A percentile compares a stretch with the other conserved stretches of the same genome.
Evolutionary conservation across 208 protist species (phyloP).

Genomic region (Crithidia expoeki): DNA sequence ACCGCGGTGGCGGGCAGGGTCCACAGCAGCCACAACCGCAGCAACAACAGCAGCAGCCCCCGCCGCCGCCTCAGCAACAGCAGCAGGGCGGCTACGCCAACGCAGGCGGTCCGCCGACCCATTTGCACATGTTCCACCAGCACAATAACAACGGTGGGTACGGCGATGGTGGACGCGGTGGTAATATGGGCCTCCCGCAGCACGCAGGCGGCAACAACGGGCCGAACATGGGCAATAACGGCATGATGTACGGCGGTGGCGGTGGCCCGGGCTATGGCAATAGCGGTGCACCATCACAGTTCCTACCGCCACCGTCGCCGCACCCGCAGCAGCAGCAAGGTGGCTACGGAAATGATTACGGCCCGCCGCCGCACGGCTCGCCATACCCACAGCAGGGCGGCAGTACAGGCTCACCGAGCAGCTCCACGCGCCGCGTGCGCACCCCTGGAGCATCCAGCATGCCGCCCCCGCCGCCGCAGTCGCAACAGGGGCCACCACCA

Average conservation of each 20-base stretch:
- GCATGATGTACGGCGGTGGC: slow-evolving; percentile 37
- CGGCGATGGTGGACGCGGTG: slow-evolving; percentile 36
- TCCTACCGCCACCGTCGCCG: slow-evolving; percentile 31
- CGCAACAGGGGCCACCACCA: slow-evolving; percentile 23
- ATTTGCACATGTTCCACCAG: slow-evolving; percentile 46
- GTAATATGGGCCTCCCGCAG: slow-evolving; percentile 35
- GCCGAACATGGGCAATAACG: slow-evolving; percentile 33
- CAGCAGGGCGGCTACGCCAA: slow-evolving; percentile 35
- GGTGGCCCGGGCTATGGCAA: slow-evolving; percentile 28
- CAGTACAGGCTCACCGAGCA: slow-evolving; percentile 21
- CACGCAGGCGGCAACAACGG: slow-evolving; percentile 36
- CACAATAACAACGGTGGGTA: slow-evolving; percentile 31
- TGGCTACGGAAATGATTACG: slow-evolving; percentile 37
- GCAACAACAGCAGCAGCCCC: slow-evolving; percentile 16
- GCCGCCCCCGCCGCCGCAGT: slow-evolving; percentile 23
- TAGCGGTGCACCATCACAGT: slow-evolving; percentile 22
- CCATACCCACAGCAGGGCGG: slow-evolving; percentile 34
- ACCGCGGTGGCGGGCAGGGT: slow-evolving; percentile 36
- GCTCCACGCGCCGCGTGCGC: slow-evolving; percentile 25
- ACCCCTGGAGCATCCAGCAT: slow-evolving; percentile 17
- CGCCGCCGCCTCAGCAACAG: slow-evolving; percentile 21
- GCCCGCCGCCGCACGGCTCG: slow-evolving; percentile 25
- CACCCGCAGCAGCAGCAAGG: slow-evolving; percentile 30
- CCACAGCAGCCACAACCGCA: slow-evolving; percentile 29
- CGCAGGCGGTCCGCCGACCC: slow-evolving; percentile 21